phyloP scores from a whole-genome alignment of 371 early-diverging fungal genomes.

The Apophysomyces sp. region DNA sequence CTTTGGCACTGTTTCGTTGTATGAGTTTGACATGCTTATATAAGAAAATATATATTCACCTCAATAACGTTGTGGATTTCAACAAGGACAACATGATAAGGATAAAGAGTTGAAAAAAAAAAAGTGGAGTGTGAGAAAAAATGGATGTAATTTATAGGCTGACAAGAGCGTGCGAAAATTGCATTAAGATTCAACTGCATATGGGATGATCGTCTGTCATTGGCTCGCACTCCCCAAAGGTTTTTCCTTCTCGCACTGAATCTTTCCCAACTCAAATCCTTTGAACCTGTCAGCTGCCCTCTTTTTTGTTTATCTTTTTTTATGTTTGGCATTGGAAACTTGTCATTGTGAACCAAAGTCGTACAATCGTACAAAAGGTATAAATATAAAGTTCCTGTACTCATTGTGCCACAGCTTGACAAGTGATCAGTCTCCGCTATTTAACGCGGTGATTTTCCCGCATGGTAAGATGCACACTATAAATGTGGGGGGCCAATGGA shows the following conservation, averaged over 20 bases:
- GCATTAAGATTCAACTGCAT: background rate
- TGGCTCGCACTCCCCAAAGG: background rate
- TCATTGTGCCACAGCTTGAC: no score
- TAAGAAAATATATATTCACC: background rate
- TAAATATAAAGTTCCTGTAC: no score
- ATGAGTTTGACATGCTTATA: no score
- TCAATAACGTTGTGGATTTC: background rate
- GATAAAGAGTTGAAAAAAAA: background rate
- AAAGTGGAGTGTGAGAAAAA: background rate
- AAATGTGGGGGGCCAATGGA: no score
- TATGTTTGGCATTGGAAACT: no score
- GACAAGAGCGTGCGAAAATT: slow-evolving; percentile 1
- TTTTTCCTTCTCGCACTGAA: background rate
- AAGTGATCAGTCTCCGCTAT: no score
- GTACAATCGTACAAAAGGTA: no score
- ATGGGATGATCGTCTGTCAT: background rate
- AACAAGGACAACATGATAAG: background rate
- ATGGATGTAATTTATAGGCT: background rate
- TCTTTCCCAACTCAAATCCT: no score
- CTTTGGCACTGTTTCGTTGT: background rate
- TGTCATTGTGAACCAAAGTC: no score
- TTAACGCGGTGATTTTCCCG: no score
- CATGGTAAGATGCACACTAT: no score
- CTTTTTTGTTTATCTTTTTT: background rate
- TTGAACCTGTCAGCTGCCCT: background rate